These are phyloP conservation scores for Ambrosia artemisiifolia DNA, from an alignment of 129 eudicot genomes.

Conservation along the genomic window DNA sequence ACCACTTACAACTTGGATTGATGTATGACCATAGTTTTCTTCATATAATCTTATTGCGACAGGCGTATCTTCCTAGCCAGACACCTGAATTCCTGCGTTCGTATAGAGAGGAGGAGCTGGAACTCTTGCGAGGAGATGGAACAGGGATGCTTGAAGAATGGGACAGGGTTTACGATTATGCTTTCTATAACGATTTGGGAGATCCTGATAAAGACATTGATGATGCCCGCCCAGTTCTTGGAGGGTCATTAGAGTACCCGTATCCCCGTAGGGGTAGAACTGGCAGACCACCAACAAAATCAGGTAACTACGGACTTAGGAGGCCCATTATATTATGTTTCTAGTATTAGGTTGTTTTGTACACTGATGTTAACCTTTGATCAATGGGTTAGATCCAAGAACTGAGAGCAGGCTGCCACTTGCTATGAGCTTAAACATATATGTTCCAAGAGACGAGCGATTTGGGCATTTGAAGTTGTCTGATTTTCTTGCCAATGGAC, in stretches of 20 bases:
- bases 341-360: not conserved
- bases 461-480: conserved; percentile 59
- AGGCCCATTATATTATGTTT: not conserved
- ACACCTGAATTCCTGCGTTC: conserved; percentile 52
- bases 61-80: conserved; percentile 64
- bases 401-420: conserved; percentile 60
- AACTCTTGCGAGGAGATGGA: conserved; percentile 52
- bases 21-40: not conserved
- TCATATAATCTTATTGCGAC: not conserved
- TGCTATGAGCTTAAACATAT: conserved; percentile 39
- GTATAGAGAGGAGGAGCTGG: conserved; percentile 48
- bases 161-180: conserved; percentile 83
- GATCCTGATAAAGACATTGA: conserved; percentile 42
- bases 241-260: conserved; percentile 64
- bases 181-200: conserved; percentile 63
- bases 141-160: conserved; percentile 54
- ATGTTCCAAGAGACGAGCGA: conserved; percentile 79
- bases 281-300: conserved; percentile 54
- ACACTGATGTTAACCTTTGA: not conserved
- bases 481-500: conserved; percentile 52
- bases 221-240: conserved; percentile 50
- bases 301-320: conserved; percentile 31
- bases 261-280: conserved; percentile 83
- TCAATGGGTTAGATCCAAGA: conserved; percentile 43
- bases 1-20: too few species aligned